Evolutionary conservation across 768 basidiomycete genomes (phyloP), one percentile per base, ranked within the genome.

Genomic region (Collybia sp.): DNA sequence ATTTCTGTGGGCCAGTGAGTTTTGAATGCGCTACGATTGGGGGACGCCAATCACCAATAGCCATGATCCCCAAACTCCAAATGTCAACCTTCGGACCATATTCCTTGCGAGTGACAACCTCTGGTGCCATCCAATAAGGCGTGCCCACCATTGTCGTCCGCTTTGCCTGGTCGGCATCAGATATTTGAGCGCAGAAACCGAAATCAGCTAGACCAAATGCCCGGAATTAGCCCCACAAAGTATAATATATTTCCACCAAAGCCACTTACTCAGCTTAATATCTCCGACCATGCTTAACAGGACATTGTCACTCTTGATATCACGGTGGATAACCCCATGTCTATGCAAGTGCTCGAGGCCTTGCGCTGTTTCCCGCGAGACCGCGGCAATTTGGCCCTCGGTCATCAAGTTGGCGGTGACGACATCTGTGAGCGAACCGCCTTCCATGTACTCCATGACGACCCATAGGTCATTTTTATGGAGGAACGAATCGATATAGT

Each of bases 401-500:
- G 88, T 93, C 93, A 99, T 98, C 58, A 96, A 68, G 64, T 94
- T 93, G 42, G 86, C 89, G 13, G 91, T 93, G 55, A 93, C 93
- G 51, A 98, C 93, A 60, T 98, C 95, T 4, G 95, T 99, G 37
- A 97, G 70, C 25, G 82, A 85, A 30, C 92, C 90, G 34, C 94
- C 94, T 68, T 97, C 94, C 95, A 98, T 98, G 67, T 94, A 97
- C 70, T 97, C 96, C 96, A 99, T 98, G 46, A 98, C 93, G 33
- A 99, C 93, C 96, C 96, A 98, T 3, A 99, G 75, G 60, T 98
- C 96, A 63, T 95, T 96, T 76, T 91, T 93, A 74, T 95, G 82
- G 35, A 98, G 68, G 79, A 97, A 99, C 2, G 93, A 95, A 63
- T 99, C 96, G 59, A 97, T 97, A 69, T 93, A 99, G 64, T 99